Base-by-base conservation (phyloP, 805 yeast genomes). In the Jamesozyma piceae region DNA sequence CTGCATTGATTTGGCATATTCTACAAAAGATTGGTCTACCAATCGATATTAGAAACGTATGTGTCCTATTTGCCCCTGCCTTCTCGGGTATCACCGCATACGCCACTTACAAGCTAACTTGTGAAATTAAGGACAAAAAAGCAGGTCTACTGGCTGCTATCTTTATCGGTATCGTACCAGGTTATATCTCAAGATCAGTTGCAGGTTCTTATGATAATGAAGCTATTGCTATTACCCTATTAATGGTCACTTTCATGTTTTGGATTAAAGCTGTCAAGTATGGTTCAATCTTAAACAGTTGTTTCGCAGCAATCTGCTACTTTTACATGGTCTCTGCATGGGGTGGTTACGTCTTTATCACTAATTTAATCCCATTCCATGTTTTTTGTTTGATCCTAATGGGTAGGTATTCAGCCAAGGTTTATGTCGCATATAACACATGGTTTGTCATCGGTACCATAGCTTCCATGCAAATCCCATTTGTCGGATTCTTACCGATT, bases 341-440 rank as follows among this genome's bases (percentile, higher is more conserved):
- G 97, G 99, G 99, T 71, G 99, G 99, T 22, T 92, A 92, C 62
- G 99, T 94, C 41, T 92, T 92, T 72, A 94, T 92, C 67, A 92
- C 99, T 46, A 92, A 92, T 68, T 78, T 94, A 72, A 87, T 92
- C 55, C 98, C 98, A 37, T 71, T 92, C 53, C 99, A 92, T 62
- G 88, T 89, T 21, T 89, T 92, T 58, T 89, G 87, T 39, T 71
- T 92, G 60, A 66, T 92, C 41, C 67, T 86, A 51, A 92, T 92
- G 97, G 98, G 98, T 41, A 81, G 98, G 58, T 92, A 88, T 65
- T 76, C 76, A 53, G 80, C 80, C 54, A 78, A 80, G 51, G 63
- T 92, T 44, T 92, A 92, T 63, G 79, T 94, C 17, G 84, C 97
- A 20, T 92, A 94, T 65, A 80, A 90, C 40, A 86, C 97, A 1